These are phyloP conservation scores for Scenedesmus sp. DNA, from an alignment of 163 green algal genomes.

Conservation along the genomic window DNA sequence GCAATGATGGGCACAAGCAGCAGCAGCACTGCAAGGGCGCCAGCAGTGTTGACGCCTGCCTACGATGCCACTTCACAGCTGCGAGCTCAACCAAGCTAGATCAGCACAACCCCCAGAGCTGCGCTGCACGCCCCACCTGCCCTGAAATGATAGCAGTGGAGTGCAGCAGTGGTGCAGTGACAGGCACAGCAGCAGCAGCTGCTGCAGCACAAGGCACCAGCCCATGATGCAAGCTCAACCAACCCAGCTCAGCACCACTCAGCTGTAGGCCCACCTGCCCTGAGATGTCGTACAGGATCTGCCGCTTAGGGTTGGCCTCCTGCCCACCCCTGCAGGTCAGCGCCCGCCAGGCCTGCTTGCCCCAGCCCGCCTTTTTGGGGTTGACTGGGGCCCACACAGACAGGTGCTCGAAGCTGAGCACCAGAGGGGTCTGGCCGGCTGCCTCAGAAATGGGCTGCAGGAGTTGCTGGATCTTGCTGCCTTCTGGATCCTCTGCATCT, in stretches of 20 bases:
- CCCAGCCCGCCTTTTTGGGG: conserved; percentile 28
- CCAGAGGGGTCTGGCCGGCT: conserved; percentile 5
- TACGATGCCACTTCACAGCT: too few relatives aligned
- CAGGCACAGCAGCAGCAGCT: neutral
- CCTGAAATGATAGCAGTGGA: too few relatives aligned
- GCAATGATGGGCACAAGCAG: too few relatives aligned
- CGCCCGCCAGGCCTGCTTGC: conserved; percentile 23
- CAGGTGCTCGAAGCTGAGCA: conserved; percentile 29
- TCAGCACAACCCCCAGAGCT: too few relatives aligned
- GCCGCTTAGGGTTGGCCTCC: conserved; percentile 48
- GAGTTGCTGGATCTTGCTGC: conserved; percentile 27
- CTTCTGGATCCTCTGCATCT: neutral
- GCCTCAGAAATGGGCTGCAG: conserved; percentile 25
- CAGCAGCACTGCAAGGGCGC: too few relatives aligned
- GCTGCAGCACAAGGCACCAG: neutral
- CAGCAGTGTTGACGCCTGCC: too few relatives aligned
- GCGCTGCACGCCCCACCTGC: too few relatives aligned
- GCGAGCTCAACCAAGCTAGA: too few relatives aligned
- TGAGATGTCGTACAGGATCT: conserved; percentile 77
- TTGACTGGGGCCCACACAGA: conserved; percentile 42
- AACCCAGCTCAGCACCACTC: neutral
- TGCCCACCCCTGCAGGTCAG: neutral
- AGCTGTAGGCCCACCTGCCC: conserved; percentile 54
- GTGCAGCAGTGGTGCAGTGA: neutral
- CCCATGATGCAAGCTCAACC: neutral